These are phyloP conservation scores for Coemansia sp. DNA, from an alignment of 192 early-diverging fungal genomes.

Conservation along the genomic window DNA sequence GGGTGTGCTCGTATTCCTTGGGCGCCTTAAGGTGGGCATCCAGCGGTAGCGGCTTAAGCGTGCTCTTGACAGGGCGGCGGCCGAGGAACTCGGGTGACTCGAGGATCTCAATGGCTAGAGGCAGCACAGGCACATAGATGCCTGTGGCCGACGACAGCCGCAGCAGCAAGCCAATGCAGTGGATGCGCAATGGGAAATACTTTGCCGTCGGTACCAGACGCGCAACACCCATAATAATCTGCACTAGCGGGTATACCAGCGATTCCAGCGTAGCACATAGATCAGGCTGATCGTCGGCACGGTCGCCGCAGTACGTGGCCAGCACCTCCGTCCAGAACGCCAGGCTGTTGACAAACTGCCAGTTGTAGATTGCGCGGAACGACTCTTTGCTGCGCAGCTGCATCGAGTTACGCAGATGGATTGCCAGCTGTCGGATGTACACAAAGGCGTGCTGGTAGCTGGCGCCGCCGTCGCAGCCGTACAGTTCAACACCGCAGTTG, in stretches of 20 bases:
- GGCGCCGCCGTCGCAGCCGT: conserved; percentile 70
- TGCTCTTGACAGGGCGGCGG: conserved; percentile 71
- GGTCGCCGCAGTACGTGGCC: conserved; percentile 65
- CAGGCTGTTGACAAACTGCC: conserved; percentile 94
- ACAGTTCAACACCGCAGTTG: conserved; percentile 88
- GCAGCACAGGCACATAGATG: conserved; percentile 75
- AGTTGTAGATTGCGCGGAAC: conserved; percentile 91
- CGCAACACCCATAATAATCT: conserved; percentile 71
- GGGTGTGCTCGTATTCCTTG: conserved; percentile 80
- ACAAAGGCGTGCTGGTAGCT: conserved; percentile 94
- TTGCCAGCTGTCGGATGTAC: conserved; percentile 91
- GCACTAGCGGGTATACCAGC: conserved; percentile 88
- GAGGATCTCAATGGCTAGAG: conserved; percentile 82
- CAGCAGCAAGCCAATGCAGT: conserved; percentile 71
- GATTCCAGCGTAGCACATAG: conserved; percentile 59
- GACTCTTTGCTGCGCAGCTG: conserved; percentile 81
- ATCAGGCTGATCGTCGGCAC: conserved; percentile 52
- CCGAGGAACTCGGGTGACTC: conserved; percentile 70
- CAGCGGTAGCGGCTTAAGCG: conserved; percentile 85
- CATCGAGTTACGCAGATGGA: conserved; percentile 87
- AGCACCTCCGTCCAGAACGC: conserved; percentile 88
- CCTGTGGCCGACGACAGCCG: conserved; percentile 70
- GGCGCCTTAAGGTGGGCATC: conserved; percentile 74
- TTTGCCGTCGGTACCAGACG: conserved; percentile 86
- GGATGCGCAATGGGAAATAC: conserved; percentile 92